Percentiles rank a stretch among this genome's conserved stretches.
Conservation (phyloP, 257 asterid species). For the Leptodermis oblonga region DNA sequence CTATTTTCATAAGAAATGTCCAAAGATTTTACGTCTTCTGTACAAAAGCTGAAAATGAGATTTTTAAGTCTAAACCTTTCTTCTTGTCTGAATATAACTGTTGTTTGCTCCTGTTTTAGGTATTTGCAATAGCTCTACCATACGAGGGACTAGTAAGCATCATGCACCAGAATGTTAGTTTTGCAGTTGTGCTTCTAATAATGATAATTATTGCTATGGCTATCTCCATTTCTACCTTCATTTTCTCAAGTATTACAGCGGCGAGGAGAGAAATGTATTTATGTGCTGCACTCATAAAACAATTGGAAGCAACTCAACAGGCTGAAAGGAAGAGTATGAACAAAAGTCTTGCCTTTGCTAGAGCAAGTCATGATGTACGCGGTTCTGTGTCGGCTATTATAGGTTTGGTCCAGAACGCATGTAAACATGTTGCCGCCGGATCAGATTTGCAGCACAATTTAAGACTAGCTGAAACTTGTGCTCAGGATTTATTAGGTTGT, state of each 20-base stretch:
- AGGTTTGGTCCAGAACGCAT: conserved; percentile 47
- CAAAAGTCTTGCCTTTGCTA: conserved; percentile 60
- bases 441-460: conserved; percentile 40
- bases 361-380: conserved; percentile 81
- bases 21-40: neutral
- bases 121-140: conserved; percentile 38
- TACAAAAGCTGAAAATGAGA: neutral
- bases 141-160: conserved; percentile 11
- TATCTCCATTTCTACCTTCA: conserved; percentile 21
- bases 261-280: conserved; percentile 53
- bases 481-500: conserved; percentile 50
- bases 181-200: conserved; percentile 25
- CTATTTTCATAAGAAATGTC: neutral
- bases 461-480: conserved; percentile 41
- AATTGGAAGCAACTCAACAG: conserved; percentile 72
- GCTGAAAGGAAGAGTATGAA: conserved; percentile 68
- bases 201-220: conserved; percentile 28
- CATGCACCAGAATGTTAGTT: conserved; percentile 22
- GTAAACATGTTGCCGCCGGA: conserved; percentile 22
- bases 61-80: no score
- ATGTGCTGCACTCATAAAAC: conserved; percentile 45
- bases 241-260: conserved; percentile 24
- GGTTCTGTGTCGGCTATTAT: conserved; percentile 56
- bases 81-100: neutral
- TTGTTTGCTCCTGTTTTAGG: conserved; percentile 24